Conservation (phyloP, 257 asterid genomes). For the Primulina huaijiensis region DNA sequence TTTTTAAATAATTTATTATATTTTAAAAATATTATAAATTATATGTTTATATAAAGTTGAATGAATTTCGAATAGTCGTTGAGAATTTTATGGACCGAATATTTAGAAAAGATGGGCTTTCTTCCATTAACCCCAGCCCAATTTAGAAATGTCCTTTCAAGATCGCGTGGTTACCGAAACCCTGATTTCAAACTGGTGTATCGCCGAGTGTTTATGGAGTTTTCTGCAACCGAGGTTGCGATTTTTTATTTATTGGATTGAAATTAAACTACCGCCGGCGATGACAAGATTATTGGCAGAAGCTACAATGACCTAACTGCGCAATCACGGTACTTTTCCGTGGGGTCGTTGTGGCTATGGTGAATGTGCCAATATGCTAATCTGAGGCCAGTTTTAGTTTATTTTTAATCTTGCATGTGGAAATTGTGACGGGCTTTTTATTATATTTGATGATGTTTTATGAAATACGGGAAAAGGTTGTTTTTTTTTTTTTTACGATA, state of each 20-base stretch:
- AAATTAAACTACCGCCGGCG: conserved; percentile 27
- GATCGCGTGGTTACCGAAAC: neutral
- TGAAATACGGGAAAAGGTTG: neutral
- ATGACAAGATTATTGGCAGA: conserved; percentile 40
- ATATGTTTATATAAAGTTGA: too few relatives aligned
- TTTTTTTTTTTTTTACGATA: too few relatives aligned
- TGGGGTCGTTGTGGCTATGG: conserved; percentile 48
- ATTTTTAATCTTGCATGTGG: neutral
- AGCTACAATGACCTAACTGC: conserved; percentile 37
- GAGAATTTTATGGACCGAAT: neutral
- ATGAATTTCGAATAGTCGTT: too few relatives aligned
- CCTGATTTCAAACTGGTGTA: neutral
- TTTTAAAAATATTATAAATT: too few relatives aligned
- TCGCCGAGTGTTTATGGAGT: neutral
- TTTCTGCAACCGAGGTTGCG: neutral
- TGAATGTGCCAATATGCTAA: conserved; percentile 71
- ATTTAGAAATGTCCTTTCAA: neutral
- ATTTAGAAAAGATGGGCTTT: neutral
- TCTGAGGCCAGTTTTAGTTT: conserved; percentile 34
- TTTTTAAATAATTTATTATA: too few relatives aligned
- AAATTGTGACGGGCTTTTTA: neutral
- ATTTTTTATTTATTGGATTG: neutral
- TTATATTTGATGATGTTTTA: neutral
- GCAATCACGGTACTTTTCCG: conserved; percentile 41
- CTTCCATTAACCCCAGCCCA: neutral